Percentiles rank a stretch among this genome's conserved stretches.
Evolutionary conservation across 2,329 filamentous ascomycete genomes (phyloP).

Genomic region (Sclerotinia nivalis): DNA sequence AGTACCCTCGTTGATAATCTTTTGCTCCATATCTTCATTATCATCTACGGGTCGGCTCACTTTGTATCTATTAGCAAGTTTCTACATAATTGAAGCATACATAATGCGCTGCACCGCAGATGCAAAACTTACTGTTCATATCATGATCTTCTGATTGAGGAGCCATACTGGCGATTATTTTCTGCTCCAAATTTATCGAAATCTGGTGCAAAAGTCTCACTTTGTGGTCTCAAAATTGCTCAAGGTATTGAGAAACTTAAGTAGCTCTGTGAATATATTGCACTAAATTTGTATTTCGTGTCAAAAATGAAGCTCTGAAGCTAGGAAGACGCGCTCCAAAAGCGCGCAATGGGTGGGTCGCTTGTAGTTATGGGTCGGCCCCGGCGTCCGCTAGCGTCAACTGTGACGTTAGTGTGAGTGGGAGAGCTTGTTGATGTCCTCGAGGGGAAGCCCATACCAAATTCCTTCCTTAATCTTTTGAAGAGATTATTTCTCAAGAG

Average conservation of each 20-base stretch:
- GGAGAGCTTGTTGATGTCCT: constrained; percentile 20
- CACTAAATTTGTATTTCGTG: constrained; percentile 8
- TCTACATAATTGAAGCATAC: background rate
- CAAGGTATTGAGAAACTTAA: background rate
- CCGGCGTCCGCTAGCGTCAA: constrained; percentile 18
- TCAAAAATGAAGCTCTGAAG: constrained; percentile 7
- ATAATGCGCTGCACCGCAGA: constrained; percentile 1
- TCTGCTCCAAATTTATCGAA: background rate
- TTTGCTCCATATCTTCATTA: constrained; percentile 72
- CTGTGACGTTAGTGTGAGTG: constrained; percentile 11
- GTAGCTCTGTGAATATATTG: background rate
- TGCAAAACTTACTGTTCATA: constrained; percentile 47
- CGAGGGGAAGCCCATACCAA: background rate
- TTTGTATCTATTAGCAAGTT: constrained; percentile 46
- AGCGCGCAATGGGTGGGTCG: constrained; percentile 25
- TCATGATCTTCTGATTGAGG: constrained; percentile 49
- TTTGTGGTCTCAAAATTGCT: background rate
- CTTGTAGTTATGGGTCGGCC: constrained; percentile 27
- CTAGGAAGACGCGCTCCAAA: constrained; percentile 22
- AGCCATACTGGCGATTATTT: constrained; percentile 45
- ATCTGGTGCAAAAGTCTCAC: background rate
- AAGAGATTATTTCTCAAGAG: constrained; percentile 21
- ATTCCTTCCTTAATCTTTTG: background rate
- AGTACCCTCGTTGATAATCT: constrained; percentile 90
- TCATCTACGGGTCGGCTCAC: constrained; percentile 58